A percentile compares a stretch with the other conserved stretches of the same genome.
Evolutionary conservation across 1,284 basidiomycete genomes (phyloP).

Genomic region (Paramarasmius palmivorus): DNA sequence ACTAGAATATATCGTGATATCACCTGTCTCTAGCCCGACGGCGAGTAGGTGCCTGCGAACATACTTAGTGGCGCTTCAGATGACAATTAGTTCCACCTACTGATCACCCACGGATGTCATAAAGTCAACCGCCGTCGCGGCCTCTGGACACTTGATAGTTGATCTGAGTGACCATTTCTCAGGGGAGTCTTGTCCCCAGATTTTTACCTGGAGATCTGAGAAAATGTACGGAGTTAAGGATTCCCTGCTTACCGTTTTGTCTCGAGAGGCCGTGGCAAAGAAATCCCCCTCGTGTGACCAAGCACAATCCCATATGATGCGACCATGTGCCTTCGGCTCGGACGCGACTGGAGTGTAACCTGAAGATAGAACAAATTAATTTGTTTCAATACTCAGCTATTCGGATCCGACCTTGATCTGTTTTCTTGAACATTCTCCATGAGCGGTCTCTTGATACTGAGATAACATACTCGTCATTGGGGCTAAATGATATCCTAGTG

Average conservation of each 20-base stretch:
- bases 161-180: constrained; percentile 51
- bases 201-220: constrained; percentile 78
- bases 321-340: constrained; percentile 79
- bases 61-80: constrained; percentile 10
- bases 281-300: constrained; percentile 75
- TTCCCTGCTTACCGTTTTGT: constrained; percentile 76
- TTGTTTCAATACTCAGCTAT: neutral
- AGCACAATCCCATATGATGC: constrained; percentile 95
- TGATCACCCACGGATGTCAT: constrained; percentile 37
- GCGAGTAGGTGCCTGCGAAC: constrained; percentile 57
- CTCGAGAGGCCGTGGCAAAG: constrained; percentile 93
- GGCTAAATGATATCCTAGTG: constrained; percentile 88
- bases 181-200: constrained; percentile 52
- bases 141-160: constrained; percentile 61
- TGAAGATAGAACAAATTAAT: constrained; percentile 19
- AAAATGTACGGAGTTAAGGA: neutral
- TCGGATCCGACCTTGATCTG: constrained; percentile 37
- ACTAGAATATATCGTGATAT: constrained; percentile 57
- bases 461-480: constrained; percentile 76
- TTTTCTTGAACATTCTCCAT: constrained; percentile 81
- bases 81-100: constrained; percentile 31
- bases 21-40: constrained; percentile 72
- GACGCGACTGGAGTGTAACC: constrained; percentile 65
- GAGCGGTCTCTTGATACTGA: constrained; percentile 90
- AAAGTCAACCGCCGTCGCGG: constrained; percentile 75